phyloP scores from a whole-genome alignment of 140 eudicot species.

The Anethum foeniculum region DNA sequence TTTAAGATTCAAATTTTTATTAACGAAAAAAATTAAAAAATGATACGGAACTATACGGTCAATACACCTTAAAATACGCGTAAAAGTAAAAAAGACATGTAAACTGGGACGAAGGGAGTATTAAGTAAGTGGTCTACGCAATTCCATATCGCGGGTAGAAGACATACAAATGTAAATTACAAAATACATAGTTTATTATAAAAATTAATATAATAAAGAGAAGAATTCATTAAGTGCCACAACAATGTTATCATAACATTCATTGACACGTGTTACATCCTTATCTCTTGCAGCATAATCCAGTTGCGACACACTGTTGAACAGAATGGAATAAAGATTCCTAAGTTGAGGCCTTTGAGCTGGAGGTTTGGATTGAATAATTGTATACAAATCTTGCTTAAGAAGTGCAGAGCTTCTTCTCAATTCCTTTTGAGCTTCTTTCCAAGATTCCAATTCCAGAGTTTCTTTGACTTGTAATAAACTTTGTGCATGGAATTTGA shows the following conservation, averaged over 20 bases:
- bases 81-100: too few relatives aligned
- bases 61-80: too few relatives aligned
- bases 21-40: too few relatives aligned
- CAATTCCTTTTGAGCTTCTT: constrained; percentile 59
- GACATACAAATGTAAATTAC: too few relatives aligned
- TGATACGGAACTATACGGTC: too few relatives aligned
- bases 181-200: too few relatives aligned
- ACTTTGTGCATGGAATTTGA: constrained; percentile 43
- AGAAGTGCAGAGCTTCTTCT: constrained; percentile 45
- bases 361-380: constrained; percentile 61
- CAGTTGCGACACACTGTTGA: constrained; percentile 42
- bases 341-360: constrained; percentile 56
- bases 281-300: constrained; percentile 83
- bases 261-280: constrained; percentile 51
- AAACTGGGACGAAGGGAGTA: too few relatives aligned
- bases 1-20: too few relatives aligned
- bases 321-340: constrained; percentile 47
- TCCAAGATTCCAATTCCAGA: constrained; percentile 48
- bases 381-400: constrained; percentile 74
- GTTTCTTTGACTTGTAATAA: constrained; percentile 47
- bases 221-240: constrained; percentile 33
- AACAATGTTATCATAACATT: constrained; percentile 41
- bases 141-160: too few relatives aligned
- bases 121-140: too few relatives aligned
- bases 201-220: constrained; percentile 21